Conservation (phyloP, 192 early-diverging fungal genomes). For the Backusella tuberculispora region DNA sequence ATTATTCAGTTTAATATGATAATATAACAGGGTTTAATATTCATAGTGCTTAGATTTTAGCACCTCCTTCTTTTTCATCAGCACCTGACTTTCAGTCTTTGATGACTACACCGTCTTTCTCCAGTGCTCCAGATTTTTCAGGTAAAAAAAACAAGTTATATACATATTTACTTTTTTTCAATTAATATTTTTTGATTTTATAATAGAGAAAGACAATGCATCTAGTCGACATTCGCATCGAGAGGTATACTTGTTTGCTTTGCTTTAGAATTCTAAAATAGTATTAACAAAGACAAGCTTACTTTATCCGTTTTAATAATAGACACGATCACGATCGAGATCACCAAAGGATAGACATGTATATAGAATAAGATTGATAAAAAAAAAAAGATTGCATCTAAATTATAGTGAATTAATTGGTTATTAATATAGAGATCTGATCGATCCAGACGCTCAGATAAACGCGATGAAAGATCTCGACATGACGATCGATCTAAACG, state of each 20-base stretch:
- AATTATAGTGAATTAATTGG: background rate
- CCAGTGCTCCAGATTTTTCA: constrained; percentile 20
- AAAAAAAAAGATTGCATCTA: background rate
- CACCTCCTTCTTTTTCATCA: constrained; percentile 19
- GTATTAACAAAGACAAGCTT: background rate
- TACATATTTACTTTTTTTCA: background rate
- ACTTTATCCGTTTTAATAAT: background rate
- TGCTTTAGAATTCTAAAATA: too few species aligned
- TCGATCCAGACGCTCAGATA: background rate
- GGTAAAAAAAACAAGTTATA: background rate
- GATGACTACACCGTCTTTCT: background rate
- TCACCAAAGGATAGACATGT: background rate
- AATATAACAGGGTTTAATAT: constrained; percentile 2
- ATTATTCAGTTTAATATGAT: background rate
- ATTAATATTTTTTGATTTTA: background rate
- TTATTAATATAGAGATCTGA: background rate
- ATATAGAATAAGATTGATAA: background rate
- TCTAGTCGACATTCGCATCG: background rate
- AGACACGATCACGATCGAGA: background rate
- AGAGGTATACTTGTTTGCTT: background rate
- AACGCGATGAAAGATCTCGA: background rate
- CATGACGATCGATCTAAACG: background rate
- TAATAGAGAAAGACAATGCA: background rate
- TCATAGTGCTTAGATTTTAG: constrained; percentile 12
- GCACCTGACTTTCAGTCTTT: constrained; percentile 10